Conservation (phyloP, 257 asterid species). For the Lycium barbarum region DNA sequence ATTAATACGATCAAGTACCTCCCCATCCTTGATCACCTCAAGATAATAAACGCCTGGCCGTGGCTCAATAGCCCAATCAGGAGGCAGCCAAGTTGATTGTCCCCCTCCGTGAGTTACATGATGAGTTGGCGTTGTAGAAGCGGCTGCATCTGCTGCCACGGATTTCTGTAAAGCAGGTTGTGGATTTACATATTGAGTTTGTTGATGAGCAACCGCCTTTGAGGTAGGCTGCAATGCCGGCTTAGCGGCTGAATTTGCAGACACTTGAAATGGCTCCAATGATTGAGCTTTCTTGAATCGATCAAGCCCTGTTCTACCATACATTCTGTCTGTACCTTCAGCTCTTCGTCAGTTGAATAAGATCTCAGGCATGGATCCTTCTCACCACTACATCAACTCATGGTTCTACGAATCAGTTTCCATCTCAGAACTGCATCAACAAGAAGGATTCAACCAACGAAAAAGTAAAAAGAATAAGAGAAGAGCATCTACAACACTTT, state of each 20-base stretch:
- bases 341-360: constrained; percentile 5
- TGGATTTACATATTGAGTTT: constrained; percentile 48
- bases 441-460: constrained; percentile 21
- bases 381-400: background rate
- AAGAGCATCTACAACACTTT: background rate
- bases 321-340: constrained; percentile 51
- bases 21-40: constrained; percentile 93
- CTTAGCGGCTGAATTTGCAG: constrained; percentile 52
- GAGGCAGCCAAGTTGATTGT: constrained; percentile 95
- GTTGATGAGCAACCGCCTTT: constrained; percentile 42
- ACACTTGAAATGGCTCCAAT: constrained; percentile 81
- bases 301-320: constrained; percentile 89
- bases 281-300: constrained; percentile 94
- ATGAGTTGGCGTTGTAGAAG: constrained; percentile 52
- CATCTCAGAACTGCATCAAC: constrained; percentile 23
- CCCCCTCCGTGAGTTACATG: constrained; percentile 87
- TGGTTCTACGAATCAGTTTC: background rate
- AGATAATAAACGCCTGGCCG: constrained; percentile 86
- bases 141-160: constrained; percentile 44
- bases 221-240: constrained; percentile 34
- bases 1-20: constrained; percentile 79
- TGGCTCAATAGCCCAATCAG: constrained; percentile 99
- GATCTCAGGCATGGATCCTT: constrained; percentile 20
- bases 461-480: background rate
- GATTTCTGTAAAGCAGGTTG: constrained; percentile 49